A percentile compares a stretch with the other conserved stretches of the same genome.
Evolutionary conservation across 1,284 basidiomycete species (phyloP).

Genomic region (Laetiporus sulphureus): DNA sequence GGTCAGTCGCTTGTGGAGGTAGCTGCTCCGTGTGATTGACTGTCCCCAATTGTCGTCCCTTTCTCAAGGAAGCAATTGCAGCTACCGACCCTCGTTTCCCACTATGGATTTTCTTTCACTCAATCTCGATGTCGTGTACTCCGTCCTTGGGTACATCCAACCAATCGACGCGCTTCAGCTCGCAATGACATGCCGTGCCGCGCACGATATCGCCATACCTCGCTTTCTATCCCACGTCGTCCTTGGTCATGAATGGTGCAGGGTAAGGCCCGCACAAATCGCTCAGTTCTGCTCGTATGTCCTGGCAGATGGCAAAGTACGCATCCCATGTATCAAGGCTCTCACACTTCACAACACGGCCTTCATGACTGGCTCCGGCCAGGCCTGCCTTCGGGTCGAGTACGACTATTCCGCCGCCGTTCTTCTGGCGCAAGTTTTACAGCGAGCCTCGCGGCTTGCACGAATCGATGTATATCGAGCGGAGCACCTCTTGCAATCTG

Average conservation of each 20-base stretch:
- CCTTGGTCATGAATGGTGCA: neutral
- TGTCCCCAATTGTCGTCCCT: too few relatives aligned
- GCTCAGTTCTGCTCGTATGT: conserved; percentile 2
- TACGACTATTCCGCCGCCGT: neutral
- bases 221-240: conserved; percentile 3
- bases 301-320: conserved; percentile 1
- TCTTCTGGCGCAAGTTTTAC: conserved; percentile 1
- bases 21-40: too few relatives aligned
- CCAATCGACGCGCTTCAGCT: conserved; percentile 1
- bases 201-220: conserved; percentile 1
- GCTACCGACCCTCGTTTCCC: too few relatives aligned
- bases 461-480: neutral
- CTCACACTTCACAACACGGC: conserved; percentile 1
- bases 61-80: too few relatives aligned
- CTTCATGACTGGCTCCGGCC: neutral
- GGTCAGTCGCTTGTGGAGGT: too few relatives aligned
- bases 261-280: neutral
- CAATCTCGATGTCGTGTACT: conserved; percentile 3
- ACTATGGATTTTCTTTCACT: conserved; percentile 4
- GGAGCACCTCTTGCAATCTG: conserved; percentile 2
- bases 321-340: neutral
- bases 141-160: neutral
- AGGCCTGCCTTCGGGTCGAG: neutral
- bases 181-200: conserved; percentile 1
- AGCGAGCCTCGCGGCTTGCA: neutral